Evolutionary conservation across 768 basidiomycete genomes (phyloP), one percentile per base, ranked within the genome.

Genomic region (Amanita pseudoporphyria): DNA sequence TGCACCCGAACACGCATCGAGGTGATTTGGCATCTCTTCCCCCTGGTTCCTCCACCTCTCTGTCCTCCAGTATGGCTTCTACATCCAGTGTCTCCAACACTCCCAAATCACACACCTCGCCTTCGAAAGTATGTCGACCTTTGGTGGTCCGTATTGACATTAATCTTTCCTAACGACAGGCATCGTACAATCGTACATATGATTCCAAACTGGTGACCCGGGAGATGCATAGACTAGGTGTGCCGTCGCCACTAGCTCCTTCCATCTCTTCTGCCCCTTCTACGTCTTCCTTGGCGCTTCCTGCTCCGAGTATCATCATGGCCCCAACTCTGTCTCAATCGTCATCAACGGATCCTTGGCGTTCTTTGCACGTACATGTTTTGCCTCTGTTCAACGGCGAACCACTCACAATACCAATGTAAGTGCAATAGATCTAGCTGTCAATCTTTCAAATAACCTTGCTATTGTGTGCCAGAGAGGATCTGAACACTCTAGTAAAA

Each of bases 361-460:
- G 80, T 43, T 70, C 80, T 19, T 67, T 97, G 18, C 88, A 93
- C 63, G 81, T 94, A 28, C 82, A 90, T 61, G 84, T 96, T 30
- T 69, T 97, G 3, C 93, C 93, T 1, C 66, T 95, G 3, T 97
- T 97, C 71, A 94, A 94, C 45, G 87, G 91, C 31, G 88, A 93
- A 59, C 84, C 86, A 2, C 73, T 97, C 16, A 76, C 82, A 52
- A 77, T 85, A 45, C 84, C 91, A 19, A 91, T 97, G 87, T 85
- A 58, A 59, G 80, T 67, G 18, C 21, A 30, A n/a, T 9, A 13
- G 30, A 32, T 30, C 22, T 37, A 3, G 37, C 39, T 44, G 1
- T 24, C 9, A 51, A 13, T 6, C 14, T 22, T 33, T 12, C 14
- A 9, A 16, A 47, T 37, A 7, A 47, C 14, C 36, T 41, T 19